Base-by-base conservation (phyloP, 164 flowering plant genomes). In the Piper longum region DNA sequence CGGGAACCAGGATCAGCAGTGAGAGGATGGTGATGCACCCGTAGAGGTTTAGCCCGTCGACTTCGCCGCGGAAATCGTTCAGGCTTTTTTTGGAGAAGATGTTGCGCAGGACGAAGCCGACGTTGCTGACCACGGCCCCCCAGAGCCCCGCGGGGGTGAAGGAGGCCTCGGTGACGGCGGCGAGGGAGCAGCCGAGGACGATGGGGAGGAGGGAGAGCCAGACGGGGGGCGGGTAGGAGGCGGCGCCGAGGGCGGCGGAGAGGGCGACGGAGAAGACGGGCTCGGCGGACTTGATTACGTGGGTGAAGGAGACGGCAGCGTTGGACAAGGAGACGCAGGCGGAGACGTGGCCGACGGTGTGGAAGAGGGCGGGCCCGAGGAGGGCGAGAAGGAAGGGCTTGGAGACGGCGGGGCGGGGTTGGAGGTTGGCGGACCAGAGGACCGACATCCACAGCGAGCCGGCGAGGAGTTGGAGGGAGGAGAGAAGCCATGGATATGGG, bases 231-330 rank as follows among this genome's bases (percentile, higher is more conserved):
- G 98, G 98, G 64, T 84, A 92, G 2, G 77, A 41, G 36, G 36
- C 36, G 43, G 86, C 87, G 4, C 98, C 98, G 2, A 92, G 81
- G 55, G 86, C 70, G 0, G 91, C 77, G 0, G 95, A 85, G 71
- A 91, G 84, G 18, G 87, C 64, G 17, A 89, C 98, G 0, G 88
- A 78, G 73, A 91, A 89, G 8, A 80, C 96, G 13, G 98, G 98
- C 66, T 91, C 96, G 0, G 92, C 73, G 0, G 95, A 87, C 73
- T 91, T 89, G 73, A 91, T 89, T 40, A 91, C 92, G 68, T 91
- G 96, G 62, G 98, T 92, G 76, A 89, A 89, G 2, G 98, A 89
- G 41, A 91, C 98, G n/a, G 96, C 98, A 5, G 85, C 96, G 65
- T 89, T 92, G 4, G 98, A 87, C 78, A 92, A 84, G 6, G 93